These are phyloP conservation scores for Pichia sp. DNA, from an alignment of 1,139 yeast species.

Conservation along the genomic window DNA sequence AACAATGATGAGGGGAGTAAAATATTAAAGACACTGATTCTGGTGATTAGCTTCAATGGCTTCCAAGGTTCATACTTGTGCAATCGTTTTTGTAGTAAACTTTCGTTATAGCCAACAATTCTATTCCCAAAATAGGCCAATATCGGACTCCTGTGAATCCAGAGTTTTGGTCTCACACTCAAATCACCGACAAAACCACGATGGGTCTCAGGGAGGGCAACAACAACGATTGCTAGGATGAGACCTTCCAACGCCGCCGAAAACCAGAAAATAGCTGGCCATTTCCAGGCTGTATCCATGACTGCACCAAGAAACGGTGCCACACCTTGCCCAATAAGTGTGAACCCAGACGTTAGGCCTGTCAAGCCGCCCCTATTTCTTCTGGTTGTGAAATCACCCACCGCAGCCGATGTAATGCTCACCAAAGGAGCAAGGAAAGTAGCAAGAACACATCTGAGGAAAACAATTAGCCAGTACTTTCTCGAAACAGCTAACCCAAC, in stretches of 20 bases:
- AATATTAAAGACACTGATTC: slow-evolving; percentile 30
- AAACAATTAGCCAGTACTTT: slow-evolving; percentile 49
- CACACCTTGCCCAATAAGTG: slow-evolving; percentile 66
- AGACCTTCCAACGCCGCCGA: slow-evolving; percentile 56
- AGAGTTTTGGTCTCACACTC: slow-evolving; percentile 42
- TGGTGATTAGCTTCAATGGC: slow-evolving; percentile 40
- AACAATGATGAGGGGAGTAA: slow-evolving; percentile 55
- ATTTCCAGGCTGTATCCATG: slow-evolving; percentile 53
- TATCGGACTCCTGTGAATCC: slow-evolving; percentile 43
- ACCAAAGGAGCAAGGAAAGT: slow-evolving; percentile 67
- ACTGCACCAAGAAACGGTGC: slow-evolving; percentile 76
- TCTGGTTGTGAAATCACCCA: slow-evolving; percentile 62
- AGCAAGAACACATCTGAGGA: slow-evolving; percentile 64
- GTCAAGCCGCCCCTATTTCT: slow-evolving; percentile 60
- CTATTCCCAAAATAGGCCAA: slow-evolving; percentile 27
- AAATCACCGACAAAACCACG: slow-evolving; percentile 67
- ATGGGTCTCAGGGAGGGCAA: slow-evolving; percentile 67
- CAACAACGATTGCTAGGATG: slow-evolving; percentile 35
- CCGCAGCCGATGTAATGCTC: slow-evolving; percentile 60
- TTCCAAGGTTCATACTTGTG: slow-evolving; percentile 39
- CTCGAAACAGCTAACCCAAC: slow-evolving; percentile 55
- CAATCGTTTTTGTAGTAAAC: slow-evolving; percentile 18
- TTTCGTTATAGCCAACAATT: slow-evolving; percentile 24
- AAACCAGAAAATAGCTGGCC: slow-evolving; percentile 79
- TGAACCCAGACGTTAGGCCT: slow-evolving; percentile 60